phyloP scores from a whole-genome alignment of 192 early-diverging fungal genomes.

The Mortierella hygrophila region DNA sequence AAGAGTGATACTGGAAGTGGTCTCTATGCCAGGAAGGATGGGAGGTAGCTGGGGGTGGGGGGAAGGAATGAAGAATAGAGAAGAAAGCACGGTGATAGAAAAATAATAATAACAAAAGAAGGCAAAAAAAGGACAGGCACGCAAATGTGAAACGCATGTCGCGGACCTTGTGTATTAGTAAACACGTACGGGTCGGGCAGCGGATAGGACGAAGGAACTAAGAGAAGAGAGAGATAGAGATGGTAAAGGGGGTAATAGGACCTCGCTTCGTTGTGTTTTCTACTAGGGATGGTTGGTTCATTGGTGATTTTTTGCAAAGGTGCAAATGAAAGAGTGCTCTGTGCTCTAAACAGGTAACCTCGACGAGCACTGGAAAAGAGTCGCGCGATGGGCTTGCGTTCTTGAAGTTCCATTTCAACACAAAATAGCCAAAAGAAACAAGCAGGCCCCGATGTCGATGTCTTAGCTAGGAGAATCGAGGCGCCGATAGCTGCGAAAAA shows the following conservation, averaged over 20 bases:
- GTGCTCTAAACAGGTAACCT: no score
- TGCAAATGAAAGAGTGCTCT: no score
- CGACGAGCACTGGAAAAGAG: no score
- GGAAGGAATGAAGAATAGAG: not conserved
- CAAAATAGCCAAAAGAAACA: not conserved
- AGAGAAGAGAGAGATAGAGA: no score
- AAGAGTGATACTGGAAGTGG: not conserved
- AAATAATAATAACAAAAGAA: not conserved
- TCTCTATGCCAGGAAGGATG: not conserved
- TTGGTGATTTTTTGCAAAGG: no score
- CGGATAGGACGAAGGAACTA: not conserved
- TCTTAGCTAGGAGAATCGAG: not conserved
- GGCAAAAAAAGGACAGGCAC: not conserved
- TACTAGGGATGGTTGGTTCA: no score
- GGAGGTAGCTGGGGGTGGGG: not conserved
- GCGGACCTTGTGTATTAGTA: constrained; percentile 5
- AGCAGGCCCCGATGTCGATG: not conserved
- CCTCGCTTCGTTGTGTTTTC: no score
- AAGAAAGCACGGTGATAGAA: not conserved
- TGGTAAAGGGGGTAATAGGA: no score
- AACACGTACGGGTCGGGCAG: not conserved
- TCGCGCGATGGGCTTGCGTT: no score
- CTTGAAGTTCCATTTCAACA: not conserved
- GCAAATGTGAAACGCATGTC: not conserved
- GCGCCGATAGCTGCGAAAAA: not conserved